Percentiles rank a stretch among this genome's conserved stretches.
Conservation (phyloP, 2,329 filamentous ascomycete species). For the Zymoseptoria pseudotritici region DNA sequence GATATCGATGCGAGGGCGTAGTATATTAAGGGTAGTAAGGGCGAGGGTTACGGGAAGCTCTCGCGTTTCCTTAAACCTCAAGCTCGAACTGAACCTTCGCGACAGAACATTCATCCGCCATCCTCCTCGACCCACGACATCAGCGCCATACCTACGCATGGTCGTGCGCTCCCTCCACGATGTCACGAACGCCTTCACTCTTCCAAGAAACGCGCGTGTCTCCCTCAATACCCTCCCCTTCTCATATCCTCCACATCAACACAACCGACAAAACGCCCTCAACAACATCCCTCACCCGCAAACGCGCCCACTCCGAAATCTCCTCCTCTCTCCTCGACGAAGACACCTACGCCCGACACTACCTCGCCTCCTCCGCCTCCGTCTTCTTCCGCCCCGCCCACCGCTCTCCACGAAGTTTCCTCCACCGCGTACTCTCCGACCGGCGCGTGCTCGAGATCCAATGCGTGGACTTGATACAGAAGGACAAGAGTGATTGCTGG, state of each 20-base stretch:
- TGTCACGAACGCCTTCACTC: conserved; percentile 17
- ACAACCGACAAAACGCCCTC: conserved; percentile 51
- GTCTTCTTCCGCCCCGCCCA: conserved; percentile 76
- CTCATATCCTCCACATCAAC: conserved; percentile 60
- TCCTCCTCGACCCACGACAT: not conserved
- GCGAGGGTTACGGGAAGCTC: no score
- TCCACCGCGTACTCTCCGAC: conserved; percentile 84
- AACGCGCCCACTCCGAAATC: conserved; percentile 33
- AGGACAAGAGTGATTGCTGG: conserved; percentile 40
- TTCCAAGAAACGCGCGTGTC: conserved; percentile 25
- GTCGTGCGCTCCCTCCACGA: not conserved
- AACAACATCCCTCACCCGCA: conserved; percentile 29
- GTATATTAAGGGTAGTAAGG: no score
- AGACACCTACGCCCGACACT: conserved; percentile 61
- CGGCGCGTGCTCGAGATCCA: conserved; percentile 74
- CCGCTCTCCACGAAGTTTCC: conserved; percentile 71
- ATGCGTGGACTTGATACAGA: conserved; percentile 63
- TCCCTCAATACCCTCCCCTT: conserved; percentile 15
- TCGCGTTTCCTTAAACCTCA: not conserved
- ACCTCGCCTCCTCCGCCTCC: conserved; percentile 70
- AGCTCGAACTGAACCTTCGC: not conserved
- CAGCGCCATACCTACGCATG: not conserved
- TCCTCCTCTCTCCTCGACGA: conserved; percentile 51
- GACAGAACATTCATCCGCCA: not conserved
- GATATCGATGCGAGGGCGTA: no score